Percentiles rank a stretch among this genome's conserved stretches.
These are phyloP conservation scores for Colletotrichum sidae DNA, from an alignment of 2,329 filamentous ascomycete genomes.

Conservation along the genomic window DNA sequence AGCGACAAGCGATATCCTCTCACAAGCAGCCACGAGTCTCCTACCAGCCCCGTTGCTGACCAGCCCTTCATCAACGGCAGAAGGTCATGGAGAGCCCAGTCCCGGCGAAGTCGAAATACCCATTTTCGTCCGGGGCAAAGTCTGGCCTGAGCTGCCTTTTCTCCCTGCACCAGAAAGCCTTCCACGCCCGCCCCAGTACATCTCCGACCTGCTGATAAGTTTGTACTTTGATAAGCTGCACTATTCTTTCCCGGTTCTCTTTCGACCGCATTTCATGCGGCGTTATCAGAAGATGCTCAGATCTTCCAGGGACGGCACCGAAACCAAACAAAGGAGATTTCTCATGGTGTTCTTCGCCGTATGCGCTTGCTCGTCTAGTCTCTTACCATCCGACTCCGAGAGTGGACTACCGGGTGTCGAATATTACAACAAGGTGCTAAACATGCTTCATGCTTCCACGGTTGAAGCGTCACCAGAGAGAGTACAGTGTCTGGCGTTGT, in stretches of 20 bases:
- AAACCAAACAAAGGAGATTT: constrained; percentile 39
- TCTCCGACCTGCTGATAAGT: constrained; percentile 43
- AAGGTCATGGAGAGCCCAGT: constrained; percentile 4
- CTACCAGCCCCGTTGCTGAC: constrained; percentile 24
- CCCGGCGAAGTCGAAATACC: constrained; percentile 41
- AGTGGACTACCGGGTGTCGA: constrained; percentile 39
- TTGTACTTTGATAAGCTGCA: constrained; percentile 46
- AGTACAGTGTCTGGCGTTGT: constrained; percentile 44
- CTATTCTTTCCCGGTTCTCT: constrained; percentile 44
- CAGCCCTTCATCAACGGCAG: constrained; percentile 1
- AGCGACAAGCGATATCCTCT: constrained; percentile 42
- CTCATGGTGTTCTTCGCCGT: constrained; percentile 45
- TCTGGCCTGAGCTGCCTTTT: constrained; percentile 43
- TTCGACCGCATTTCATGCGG: constrained; percentile 43
- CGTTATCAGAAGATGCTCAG: constrained; percentile 39
- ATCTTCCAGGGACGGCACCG: constrained; percentile 7
- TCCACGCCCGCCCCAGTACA: constrained; percentile 42
- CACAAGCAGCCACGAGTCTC: constrained; percentile 43
- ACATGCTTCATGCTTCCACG: constrained; percentile 42
- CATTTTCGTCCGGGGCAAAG: constrained; percentile 42
- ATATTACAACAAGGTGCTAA: constrained; percentile 42
- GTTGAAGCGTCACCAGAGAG: constrained; percentile 44
- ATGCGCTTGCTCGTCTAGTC: constrained; percentile 44
- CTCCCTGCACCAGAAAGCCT: constrained; percentile 43
- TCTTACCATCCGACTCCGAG: constrained; percentile 38